These are phyloP conservation scores for Colletotrichum destructivum DNA, from an alignment of 2,329 filamentous ascomycete species.

Conservation along the genomic window DNA sequence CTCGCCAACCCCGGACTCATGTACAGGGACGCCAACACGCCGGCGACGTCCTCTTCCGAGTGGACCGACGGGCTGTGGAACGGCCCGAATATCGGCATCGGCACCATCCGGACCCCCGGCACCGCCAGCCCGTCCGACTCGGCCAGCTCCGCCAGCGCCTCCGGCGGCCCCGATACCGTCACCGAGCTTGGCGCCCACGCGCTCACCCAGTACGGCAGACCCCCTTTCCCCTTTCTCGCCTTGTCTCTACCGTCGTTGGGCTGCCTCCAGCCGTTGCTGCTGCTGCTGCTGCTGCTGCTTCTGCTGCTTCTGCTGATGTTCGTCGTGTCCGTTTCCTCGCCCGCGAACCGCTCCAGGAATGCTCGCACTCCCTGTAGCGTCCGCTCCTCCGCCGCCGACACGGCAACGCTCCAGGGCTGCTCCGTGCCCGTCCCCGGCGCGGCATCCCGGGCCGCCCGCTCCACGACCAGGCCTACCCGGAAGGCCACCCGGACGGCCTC, in stretches of 20 bases:
- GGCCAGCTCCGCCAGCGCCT: conserved; percentile 18
- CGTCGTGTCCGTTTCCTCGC: not conserved
- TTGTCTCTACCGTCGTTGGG: not conserved
- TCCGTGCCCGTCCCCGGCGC: not conserved
- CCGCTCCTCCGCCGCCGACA: not conserved
- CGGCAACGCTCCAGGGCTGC: not conserved
- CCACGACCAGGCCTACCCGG: not conserved
- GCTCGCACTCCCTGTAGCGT: not conserved
- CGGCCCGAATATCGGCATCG: conserved; percentile 26
- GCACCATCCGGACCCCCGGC: conserved; percentile 9
- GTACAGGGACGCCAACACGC: not conserved
- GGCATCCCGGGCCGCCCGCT: not conserved
- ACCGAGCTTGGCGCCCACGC: conserved; percentile 19
- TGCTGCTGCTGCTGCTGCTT: not conserved
- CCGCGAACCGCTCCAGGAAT: not conserved
- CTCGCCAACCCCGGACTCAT: not conserved
- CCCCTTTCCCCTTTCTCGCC: not conserved
- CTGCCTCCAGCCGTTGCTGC: not conserved
- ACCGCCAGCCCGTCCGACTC: conserved; percentile 6
- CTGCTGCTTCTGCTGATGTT: not conserved
- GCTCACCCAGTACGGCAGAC: conserved; percentile 15
- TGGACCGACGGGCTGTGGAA: conserved; percentile 23
- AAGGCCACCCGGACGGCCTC: not conserved
- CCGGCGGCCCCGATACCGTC: conserved; percentile 17
- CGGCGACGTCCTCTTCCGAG: not conserved